Base-by-base conservation (phyloP, 192 early-diverging fungal species). In the Coemansia sp. region DNA sequence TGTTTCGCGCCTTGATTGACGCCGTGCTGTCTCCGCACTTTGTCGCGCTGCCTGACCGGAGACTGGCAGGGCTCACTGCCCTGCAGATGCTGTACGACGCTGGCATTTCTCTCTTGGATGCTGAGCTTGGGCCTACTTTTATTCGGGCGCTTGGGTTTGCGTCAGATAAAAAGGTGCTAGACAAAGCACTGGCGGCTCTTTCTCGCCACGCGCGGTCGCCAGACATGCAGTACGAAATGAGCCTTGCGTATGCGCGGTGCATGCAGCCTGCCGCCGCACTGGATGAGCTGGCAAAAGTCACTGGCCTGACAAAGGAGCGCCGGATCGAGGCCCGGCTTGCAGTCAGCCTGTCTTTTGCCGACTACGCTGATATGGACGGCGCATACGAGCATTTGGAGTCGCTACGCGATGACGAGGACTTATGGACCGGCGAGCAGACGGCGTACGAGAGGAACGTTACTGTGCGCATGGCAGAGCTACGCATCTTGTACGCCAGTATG, bases 191-290 rank as follows among this genome's bases (percentile, higher is more conserved):
- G 6, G 26, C 38, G 28, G 32, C 17, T 8, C 14, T 50, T 9
- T 4, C 59, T 10, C 35, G 21, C 21, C 9, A 6, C 3, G 11
- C 59, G 21, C 59, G 8, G 32, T 2, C 21, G 1, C 9, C 1
- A 5, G 16, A 9, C 0, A 70, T 67, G 59, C 58, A 37, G 16
- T 66, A 53, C 33, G 80, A 83, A 60, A 55, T 72, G 37, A 63
- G 53, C 0, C 39, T 77, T 46, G 80, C 80, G 3, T 35, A 77
- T 46, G 75, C 70, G 3, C 80, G 80, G 28, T 83, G 80, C 46
- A 17, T 75, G 61, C 55, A 69, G 30, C 63, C 66, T 6, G 59
- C 59, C 0, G 37, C 43, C 19, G 68, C 72, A 4, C 17, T 46
- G 9, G 55, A 55, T 3, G 8, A 57, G 28, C 17, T 75, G 37